Base-by-base conservation (phyloP, 2,329 filamentous ascomycete species). In the Sporothrix brasiliensis region DNA sequence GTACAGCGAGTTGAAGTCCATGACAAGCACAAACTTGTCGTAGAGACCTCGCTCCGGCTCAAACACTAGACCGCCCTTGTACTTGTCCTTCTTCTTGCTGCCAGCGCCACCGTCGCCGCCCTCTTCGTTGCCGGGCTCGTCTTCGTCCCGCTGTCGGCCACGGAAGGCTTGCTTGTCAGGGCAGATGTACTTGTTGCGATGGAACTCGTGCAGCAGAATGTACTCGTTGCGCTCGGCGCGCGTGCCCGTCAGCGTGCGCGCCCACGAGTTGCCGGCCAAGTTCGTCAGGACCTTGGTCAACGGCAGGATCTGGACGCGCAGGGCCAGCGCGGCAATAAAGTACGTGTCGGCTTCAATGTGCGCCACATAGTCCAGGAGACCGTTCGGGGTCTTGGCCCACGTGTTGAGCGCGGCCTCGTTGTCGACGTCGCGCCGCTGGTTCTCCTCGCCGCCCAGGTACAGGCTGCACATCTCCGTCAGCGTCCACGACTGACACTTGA, bases 1-100 rank as follows among this genome's bases (percentile, higher is more conserved):
- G 77, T 99, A 99, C 73, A 99, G 85, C 76, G 94, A 97, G 86
- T 99, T 99, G 85, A 99, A 99, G 84, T 99, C 95, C 96, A 99
- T 99, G 80, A 99, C 96, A 70, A 99, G 87, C 69, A 99, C 92
- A 79, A 96, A 97, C 81, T 96, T 97, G 85, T 99, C 95, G 78
- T 99, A 99, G 4, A 99, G 86, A 21, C 96, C 95, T 80, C 94
- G 97, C 79, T 98, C 94, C 4, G 95, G 95, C 79, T 99, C 95
- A 76, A 99, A 98, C 70, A 99, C 95, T 44, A 99, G 89, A 85
- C 96, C 95, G 78, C 95, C 95, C 83, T 99, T 98, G 84, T 91
- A 99, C 81, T 98, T 99, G 82, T 99, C 96, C 80, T 97, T 99
- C 85, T 98, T 99, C 82, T 97, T 99, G 72, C 54, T 70, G 14